Evolutionary conservation across 2,329 filamentous ascomycete genomes (phyloP).

Genomic region (Chaetomiaceae sp.): DNA sequence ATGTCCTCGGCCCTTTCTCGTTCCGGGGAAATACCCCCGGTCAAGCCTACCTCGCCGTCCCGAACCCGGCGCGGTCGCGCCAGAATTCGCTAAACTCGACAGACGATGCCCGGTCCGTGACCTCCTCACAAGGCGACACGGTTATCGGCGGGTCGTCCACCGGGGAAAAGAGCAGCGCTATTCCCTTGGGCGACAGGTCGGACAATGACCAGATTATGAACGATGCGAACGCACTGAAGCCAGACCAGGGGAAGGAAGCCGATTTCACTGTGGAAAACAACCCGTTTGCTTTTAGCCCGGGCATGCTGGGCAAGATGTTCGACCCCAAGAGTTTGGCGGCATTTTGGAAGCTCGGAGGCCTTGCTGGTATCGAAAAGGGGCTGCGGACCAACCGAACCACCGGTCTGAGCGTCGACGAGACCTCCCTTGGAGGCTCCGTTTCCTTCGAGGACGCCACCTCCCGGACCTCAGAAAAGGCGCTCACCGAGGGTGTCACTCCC

Average conservation of each 20-base stretch:
- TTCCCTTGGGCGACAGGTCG: conserved; percentile 31
- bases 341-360: conserved; percentile 74
- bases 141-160: conserved; percentile 48
- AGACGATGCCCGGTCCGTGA: conserved; percentile 52
- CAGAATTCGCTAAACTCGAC: conserved; percentile 68
- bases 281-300: conserved; percentile 78
- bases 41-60: conserved; percentile 60
- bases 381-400: conserved; percentile 66
- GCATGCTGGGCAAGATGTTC: conserved; percentile 79
- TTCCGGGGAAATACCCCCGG: conserved; percentile 42
- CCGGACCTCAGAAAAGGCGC: conserved; percentile 22
- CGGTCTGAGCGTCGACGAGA: conserved; percentile 75
- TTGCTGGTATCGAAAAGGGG: conserved; percentile 73
- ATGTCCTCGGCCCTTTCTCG: conserved; percentile 58
- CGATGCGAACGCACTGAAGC: conserved; percentile 64
- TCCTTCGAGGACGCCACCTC: conserved; percentile 66
- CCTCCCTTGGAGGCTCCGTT: conserved; percentile 56
- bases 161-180: conserved; percentile 37
- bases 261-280: conserved; percentile 76
- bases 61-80: conserved; percentile 54
- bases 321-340: conserved; percentile 84
- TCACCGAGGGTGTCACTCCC: conserved; percentile 30
- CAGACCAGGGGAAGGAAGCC: conserved; percentile 69
- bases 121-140: conserved; percentile 59
- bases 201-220: conserved; percentile 55